Evolutionary conservation across 352 stramenopile species (phyloP).

Genomic region (Globisporangium okanoganense): DNA sequence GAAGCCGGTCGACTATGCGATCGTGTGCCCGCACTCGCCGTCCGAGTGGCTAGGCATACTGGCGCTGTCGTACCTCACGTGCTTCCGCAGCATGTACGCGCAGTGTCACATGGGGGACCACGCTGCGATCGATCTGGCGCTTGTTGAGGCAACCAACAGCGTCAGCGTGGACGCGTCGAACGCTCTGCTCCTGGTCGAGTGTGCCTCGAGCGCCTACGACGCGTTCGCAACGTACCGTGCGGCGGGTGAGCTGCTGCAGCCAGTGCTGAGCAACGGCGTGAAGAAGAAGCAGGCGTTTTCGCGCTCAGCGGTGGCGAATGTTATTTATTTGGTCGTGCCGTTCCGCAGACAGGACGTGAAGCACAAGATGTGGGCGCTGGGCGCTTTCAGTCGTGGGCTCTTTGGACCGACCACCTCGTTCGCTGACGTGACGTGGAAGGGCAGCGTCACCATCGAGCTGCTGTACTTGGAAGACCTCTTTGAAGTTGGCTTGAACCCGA

Average conservation of each 20-base stretch:
- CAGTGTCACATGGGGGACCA: slow-evolving; percentile 72
- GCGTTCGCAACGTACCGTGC: slow-evolving; percentile 64
- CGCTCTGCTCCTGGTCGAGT: slow-evolving; percentile 55
- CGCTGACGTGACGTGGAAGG: slow-evolving; percentile 28
- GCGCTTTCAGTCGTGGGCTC: slow-evolving; percentile 54
- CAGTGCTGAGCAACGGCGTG: slow-evolving; percentile 37
- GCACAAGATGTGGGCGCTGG: slow-evolving; percentile 69
- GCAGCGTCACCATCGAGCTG: slow-evolving; percentile 65
- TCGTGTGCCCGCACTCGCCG: slow-evolving; percentile 67
- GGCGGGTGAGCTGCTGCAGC: slow-evolving; percentile 51
- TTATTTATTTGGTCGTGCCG: slow-evolving; percentile 70
- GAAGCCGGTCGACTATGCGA: slow-evolving; percentile 71
- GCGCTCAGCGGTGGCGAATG: slow-evolving; percentile 52
- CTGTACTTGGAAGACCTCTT: slow-evolving; percentile 73
- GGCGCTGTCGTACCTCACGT: slow-evolving; percentile 66
- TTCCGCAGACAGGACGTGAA: slow-evolving; percentile 61
- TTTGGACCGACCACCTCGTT: slow-evolving; percentile 29
- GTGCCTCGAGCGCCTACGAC: slow-evolving; percentile 39
- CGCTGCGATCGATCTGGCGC: slow-evolving; percentile 38
- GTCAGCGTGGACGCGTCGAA: slow-evolving; percentile 51
- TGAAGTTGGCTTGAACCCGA: slow-evolving; percentile 57
- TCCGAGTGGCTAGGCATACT: slow-evolving; percentile 68
- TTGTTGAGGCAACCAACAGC: slow-evolving; percentile 31
- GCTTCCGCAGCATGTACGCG: slow-evolving; percentile 64
- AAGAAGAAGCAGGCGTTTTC: slow-evolving; percentile 68